Conservation (phyloP, 768 basidiomycete species). For the Hericium coralloides region DNA sequence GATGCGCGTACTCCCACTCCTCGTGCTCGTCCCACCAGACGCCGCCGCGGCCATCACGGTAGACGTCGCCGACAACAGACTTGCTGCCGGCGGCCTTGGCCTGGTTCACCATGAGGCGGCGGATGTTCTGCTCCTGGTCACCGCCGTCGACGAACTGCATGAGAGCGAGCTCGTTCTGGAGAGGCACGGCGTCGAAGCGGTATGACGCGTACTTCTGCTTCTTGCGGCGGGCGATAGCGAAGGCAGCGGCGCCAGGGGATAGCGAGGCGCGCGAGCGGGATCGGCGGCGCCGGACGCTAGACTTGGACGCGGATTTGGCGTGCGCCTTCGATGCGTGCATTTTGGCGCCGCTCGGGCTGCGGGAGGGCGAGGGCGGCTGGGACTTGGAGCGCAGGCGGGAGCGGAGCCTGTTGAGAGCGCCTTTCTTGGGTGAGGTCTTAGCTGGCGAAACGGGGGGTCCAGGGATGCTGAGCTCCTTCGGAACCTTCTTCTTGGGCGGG, state of each 20-base stretch:
- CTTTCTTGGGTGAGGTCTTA: slow-evolving; percentile 10
- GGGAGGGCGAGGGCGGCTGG: slow-evolving; percentile 16
- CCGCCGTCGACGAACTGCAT: slow-evolving; percentile 68
- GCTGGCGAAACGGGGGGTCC: slow-evolving; percentile 32
- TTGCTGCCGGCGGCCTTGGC: slow-evolving; percentile 10
- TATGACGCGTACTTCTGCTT: slow-evolving; percentile 33
- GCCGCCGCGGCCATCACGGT: slow-evolving; percentile 51
- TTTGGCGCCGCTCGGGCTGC: slow-evolving; percentile 8
- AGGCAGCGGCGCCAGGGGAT: slow-evolving; percentile 1
- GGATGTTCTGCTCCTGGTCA: slow-evolving; percentile 41
- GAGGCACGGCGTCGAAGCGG: slow-evolving; percentile 35
- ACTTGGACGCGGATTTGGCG: slow-evolving; percentile 7
- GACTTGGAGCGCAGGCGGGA: slow-evolving; percentile 30
- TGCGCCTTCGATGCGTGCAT: slow-evolving; percentile 13
- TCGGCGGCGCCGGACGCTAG: slow-evolving; percentile 12
- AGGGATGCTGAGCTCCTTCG: slow-evolving; percentile 27
- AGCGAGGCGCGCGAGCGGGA: background rate
- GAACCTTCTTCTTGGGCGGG: background rate
- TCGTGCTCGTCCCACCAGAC: slow-evolving; percentile 70
- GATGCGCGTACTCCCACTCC: slow-evolving; percentile 56
- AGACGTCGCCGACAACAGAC: slow-evolving; percentile 29
- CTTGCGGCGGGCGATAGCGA: slow-evolving; percentile 15
- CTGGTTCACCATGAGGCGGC: slow-evolving; percentile 31
- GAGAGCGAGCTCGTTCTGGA: slow-evolving; percentile 57
- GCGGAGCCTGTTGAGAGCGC: slow-evolving; percentile 36